These are phyloP conservation scores for Diplogelasinospora grovesii DNA, from an alignment of 495 filamentous ascomycete species.

Conservation along the genomic window DNA sequence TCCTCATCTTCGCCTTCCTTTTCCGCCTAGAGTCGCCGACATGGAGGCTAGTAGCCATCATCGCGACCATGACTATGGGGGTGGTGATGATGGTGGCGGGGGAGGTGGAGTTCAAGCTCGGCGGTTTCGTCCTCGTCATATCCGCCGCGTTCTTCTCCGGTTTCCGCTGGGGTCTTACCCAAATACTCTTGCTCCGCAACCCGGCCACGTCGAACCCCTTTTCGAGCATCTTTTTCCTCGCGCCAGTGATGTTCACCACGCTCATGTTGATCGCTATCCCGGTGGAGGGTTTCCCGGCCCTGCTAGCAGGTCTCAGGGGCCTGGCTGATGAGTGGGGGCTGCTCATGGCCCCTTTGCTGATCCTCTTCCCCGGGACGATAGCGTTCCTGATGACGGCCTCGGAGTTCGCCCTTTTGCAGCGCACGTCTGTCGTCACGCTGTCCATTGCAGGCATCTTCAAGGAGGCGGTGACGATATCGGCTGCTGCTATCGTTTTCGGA, in stretches of 20 bases:
- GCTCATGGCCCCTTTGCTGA: slow-evolving; percentile 47
- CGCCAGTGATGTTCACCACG: slow-evolving; percentile 89
- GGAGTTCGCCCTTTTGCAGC: slow-evolving; percentile 92
- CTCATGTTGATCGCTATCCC: slow-evolving; percentile 75
- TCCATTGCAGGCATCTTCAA: slow-evolving; percentile 99
- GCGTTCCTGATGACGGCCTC: slow-evolving; percentile 96
- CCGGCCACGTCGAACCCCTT: slow-evolving; percentile 96
- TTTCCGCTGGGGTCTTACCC: slow-evolving; percentile 94
- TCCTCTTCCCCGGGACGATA: slow-evolving; percentile 84
- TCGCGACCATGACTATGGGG: slow-evolving; percentile 86
- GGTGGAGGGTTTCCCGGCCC: slow-evolving; percentile 68
- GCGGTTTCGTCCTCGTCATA: slow-evolving; percentile 90
- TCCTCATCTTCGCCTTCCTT: slow-evolving; percentile 90
- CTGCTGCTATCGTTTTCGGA: slow-evolving; percentile 81
- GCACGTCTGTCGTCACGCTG: slow-evolving; percentile 91
- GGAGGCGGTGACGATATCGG: slow-evolving; percentile 92
- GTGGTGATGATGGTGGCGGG: slow-evolving; percentile 99
- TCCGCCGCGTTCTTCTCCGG: slow-evolving; percentile 90
- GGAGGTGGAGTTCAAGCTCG: slow-evolving; percentile 81
- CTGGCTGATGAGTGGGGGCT: slow-evolving; percentile 63
- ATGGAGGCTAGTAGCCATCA: slow-evolving; percentile 76
- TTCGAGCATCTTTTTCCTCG: slow-evolving; percentile 92
- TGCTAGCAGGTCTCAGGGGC: slow-evolving; percentile 53
- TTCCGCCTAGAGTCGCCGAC: slow-evolving; percentile 89
- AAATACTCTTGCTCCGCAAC: slow-evolving; percentile 90